Percentiles rank a stretch among this genome's conserved stretches.
Evolutionary conservation across 345 rosid species (phyloP).

Genomic region (Linum tenue): DNA sequence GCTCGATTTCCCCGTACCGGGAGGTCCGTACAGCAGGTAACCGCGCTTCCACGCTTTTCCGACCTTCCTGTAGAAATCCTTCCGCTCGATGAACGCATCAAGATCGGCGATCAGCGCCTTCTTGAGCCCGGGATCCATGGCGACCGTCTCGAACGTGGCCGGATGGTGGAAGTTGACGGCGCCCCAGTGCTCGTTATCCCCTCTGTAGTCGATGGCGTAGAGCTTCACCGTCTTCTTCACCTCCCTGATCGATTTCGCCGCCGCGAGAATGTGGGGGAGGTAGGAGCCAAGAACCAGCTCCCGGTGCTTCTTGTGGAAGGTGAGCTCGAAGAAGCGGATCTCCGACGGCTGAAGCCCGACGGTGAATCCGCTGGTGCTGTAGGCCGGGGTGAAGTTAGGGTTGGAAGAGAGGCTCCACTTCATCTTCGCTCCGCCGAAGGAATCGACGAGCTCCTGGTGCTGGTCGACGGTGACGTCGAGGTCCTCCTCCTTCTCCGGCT

Average conservation of each 20-base stretch:
- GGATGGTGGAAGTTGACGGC: background rate
- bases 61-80: conserved; percentile 1
- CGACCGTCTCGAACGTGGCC: background rate
- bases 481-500: conserved; percentile 3
- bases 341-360: background rate
- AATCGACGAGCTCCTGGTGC: background rate
- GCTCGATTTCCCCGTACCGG: background rate
- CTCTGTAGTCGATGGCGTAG: background rate
- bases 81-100: background rate
- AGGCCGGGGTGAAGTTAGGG: background rate
- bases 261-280: background rate
- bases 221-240: conserved; percentile 1
- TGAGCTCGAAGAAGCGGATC: background rate
- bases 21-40: background rate
- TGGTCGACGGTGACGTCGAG: background rate
- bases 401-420: background rate
- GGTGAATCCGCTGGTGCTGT: background rate
- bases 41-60: conserved; percentile 2
- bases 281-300: background rate
- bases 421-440: background rate
- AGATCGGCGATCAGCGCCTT: background rate
- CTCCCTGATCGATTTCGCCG: background rate
- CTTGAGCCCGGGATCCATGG: background rate
- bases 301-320: conserved; percentile 3
- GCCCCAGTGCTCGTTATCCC: background rate